phyloP scores from a whole-genome alignment of 2,329 filamentous ascomycete genomes.

The Diaporthe sp. region DNA sequence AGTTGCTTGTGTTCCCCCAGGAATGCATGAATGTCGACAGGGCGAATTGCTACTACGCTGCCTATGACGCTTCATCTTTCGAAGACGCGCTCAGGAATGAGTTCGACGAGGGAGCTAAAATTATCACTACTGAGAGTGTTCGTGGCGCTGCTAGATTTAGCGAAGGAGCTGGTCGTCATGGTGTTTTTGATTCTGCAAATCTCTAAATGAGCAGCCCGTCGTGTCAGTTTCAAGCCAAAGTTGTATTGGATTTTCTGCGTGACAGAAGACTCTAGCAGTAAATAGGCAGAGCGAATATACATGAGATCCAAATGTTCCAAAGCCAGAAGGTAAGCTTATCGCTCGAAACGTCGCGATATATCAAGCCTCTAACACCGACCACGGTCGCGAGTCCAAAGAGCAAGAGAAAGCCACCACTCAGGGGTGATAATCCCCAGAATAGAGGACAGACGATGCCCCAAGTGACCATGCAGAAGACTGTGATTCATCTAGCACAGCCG shows the following conservation, averaged over 20 bases:
- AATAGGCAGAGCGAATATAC: neutral
- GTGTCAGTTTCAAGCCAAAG: too few relatives aligned
- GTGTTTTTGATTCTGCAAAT: too few relatives aligned
- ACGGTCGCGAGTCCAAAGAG: neutral
- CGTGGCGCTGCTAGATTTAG: neutral
- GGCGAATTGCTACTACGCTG: neutral
- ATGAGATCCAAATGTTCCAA: slow-evolving; percentile 42
- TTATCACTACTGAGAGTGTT: neutral
- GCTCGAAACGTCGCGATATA: slow-evolving; percentile 23
- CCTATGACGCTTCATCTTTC: neutral
- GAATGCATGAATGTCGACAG: neutral
- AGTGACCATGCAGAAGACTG: neutral
- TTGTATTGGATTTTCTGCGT: too few relatives aligned
- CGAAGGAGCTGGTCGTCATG: neutral
- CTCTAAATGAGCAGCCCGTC: too few relatives aligned
- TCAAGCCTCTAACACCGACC: slow-evolving; percentile 29
- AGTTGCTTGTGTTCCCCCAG: neutral
- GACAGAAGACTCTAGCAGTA: neutral
- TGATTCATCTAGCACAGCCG: neutral
- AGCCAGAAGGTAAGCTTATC: slow-evolving; percentile 40
- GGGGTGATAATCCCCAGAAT: neutral
- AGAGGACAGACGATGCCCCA: neutral
- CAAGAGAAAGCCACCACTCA: neutral
- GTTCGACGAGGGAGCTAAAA: neutral
- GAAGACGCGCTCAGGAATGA: neutral